Evolutionary conservation across 768 basidiomycete genomes (phyloP), one percentile per base, ranked within the genome.

Genomic region (Boletus pseudopeckii): DNA sequence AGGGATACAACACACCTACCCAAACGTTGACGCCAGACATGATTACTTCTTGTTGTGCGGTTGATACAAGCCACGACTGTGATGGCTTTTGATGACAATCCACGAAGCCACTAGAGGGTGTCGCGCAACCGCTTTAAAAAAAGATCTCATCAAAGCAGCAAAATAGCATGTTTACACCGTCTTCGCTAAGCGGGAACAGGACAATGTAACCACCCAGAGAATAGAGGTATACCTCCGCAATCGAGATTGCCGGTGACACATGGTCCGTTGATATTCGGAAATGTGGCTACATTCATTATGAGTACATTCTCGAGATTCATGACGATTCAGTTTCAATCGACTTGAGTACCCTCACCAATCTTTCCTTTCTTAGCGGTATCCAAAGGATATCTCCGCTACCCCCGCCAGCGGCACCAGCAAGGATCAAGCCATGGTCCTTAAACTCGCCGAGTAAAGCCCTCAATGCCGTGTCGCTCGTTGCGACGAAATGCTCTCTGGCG

Each of bases 381-480:
- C 93, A 97, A 40, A 94, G 72, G 64, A 83, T 77, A 71, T 92
- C 65, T 22, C 55, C 77, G 33, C 77, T 68, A 55, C 78, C 62
- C 38, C 73, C 71, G 53, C 75, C 67, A 60, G 74, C 74, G 3
- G 66, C 66, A 26, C 74, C 72, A 24, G 60, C 17, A 38, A 91
- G 75, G n/a, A 98, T 83, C 65, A 98, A 67, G 3, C 83, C 84
- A 59, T 99, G 97, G 69, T 98, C 97, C 62, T 82, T 80, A 70
- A 95, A 98, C 71, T 98, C 97, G 13, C 85, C 85, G 48, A 98
- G 73, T 33, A 96, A 75, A 9, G 91, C 81, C 40, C 88, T 79
- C 63, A 96, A 75, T 36, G 92, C 83, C 4, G 86, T 88, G 60
- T 95, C 93, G 68, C 85, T 93, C 38, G 89, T 86, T 10, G 95